Base-by-base conservation (phyloP, 2,329 filamentous ascomycete species). In the Hypoxylon sp. region DNA sequence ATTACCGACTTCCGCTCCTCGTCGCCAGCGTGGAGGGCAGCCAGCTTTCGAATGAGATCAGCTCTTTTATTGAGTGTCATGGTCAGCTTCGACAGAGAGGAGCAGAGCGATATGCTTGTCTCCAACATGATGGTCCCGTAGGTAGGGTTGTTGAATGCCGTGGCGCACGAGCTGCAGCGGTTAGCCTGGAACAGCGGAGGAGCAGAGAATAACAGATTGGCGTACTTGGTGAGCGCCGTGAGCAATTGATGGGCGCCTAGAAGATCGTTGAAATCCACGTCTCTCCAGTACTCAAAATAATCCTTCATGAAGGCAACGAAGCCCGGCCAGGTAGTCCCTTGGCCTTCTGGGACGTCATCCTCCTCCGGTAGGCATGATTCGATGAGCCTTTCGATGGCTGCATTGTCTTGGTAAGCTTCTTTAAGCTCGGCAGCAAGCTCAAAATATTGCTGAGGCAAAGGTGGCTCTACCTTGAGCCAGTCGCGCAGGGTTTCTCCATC, bases 61-160 rank as follows among this genome's bases (percentile, higher is more conserved):
- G 93, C 93, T 56, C 88, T 87, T 66, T 90, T 90, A 75, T 94
- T 93, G 39, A 97, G 84, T 53, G 88, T 90, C 81, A 97, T 92
- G 24, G 94, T 94, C 59, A 97, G 85, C 68, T 90, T 89, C 7
- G 92, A 90, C 22, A 97, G 86, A 6, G 92, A 88, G 69, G 91
- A 88, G 30, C 91, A 94, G 55, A 97, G 86, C 28, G 91, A 90
- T 71, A 97, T 89, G 74, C 93, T 91, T 2, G 92, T 93, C 43
- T 92, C 89, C 41, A 97, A 86, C 71, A 97, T 87, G 71, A 97
- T 85, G 28, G 90, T 86, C 30, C 94, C 94, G 74, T 93, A 89
- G 11, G 88, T 89, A 1, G 90, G 88, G 72, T 97, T 90, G 6
- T 89, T 87, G 49, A 97, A 86, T 0, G 94, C 93, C 19, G 91